Percentiles rank a stretch among this genome's conserved stretches.
Conservation (phyloP, 257 asterid genomes). For the Ophiorrhiza pumila region DNA sequence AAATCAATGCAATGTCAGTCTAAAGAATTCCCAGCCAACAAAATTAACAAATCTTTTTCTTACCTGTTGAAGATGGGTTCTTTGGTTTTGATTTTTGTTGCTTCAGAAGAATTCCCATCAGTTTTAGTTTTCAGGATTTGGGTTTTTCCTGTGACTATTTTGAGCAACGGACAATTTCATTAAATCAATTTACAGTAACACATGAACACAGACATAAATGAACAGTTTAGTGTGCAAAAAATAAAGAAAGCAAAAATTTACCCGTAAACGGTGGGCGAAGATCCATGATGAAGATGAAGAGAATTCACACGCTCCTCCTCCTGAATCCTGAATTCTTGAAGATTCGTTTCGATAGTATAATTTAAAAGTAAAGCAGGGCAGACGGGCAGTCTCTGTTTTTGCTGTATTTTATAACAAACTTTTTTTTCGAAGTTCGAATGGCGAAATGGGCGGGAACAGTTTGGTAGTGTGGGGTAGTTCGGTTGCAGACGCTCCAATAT, state of each 20-base stretch:
- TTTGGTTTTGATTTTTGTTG: constrained; percentile 31
- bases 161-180: neutral
- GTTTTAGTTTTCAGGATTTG: constrained; percentile 30
- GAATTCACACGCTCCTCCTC: constrained; percentile 8
- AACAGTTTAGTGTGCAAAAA: neutral
- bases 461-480: neutral
- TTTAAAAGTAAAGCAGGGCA: neutral
- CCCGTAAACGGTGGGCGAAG: constrained; percentile 62
- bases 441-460: constrained; percentile 39
- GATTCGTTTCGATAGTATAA: neutral
- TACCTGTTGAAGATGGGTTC: constrained; percentile 40
- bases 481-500: constrained; percentile 7
- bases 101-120: constrained; percentile 30
- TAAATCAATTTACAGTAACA: neutral
- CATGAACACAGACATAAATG: neutral
- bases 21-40: neutral
- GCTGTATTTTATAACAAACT: neutral
- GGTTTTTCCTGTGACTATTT: constrained; percentile 37
- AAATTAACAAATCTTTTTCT: neutral
- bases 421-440: constrained; percentile 18
- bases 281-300: constrained; percentile 40
- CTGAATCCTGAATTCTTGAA: too few species aligned
- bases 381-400: neutral
- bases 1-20: neutral
- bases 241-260: neutral